Evolutionary conservation across 2,329 filamentous ascomycete genomes (phyloP), one percentile per base, ranked within the genome.

Genomic region (Phyllosticta citribraziliensis): DNA sequence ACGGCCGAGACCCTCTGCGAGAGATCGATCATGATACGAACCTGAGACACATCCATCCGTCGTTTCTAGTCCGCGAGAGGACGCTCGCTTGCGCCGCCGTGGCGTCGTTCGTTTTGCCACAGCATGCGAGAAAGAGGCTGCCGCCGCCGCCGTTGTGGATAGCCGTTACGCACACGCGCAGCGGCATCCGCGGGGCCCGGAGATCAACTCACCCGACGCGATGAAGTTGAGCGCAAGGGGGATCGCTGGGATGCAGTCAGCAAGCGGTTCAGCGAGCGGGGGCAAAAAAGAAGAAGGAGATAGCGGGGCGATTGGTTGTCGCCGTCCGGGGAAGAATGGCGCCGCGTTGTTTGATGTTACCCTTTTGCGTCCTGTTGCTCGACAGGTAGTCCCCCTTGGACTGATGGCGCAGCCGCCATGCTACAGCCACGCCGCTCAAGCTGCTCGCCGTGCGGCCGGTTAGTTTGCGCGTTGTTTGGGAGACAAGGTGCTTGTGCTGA

Each of bases 181-280:
- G 33, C 25, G 10, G 17, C 24, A 55, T 51, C 52, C 30, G 30
- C 52, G 19, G 22, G 52, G 33, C 11, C 17, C 52, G 30, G 35
- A 55, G 52, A 40, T 33, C 51, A 75, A 93, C 89, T 93, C 85
- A 94, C 89, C 88, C 79, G 89, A 90, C 74, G 89, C 89, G 78
- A 94, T 89, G 79, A 94, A 94, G 78, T 94, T 94, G 72, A 94
- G 81, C 74, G 89, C 88, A 75, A 94, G 79, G 68, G 89, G 89
- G 66, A 91, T 78, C 66, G 88, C 89, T 94, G 69, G 6, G 1
- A 5, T 1, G 14, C 40, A n/a, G 40, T 47, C 40, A 47, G 40
- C 40, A n/a, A 12, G n/a, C 14, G 40, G 6, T n/a, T 6, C 4
- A 19, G 1, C 1, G n/a, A n/a, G 6, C n/a, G 17, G 14, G 6